A percentile compares a stretch with the other conserved stretches of the same genome.
Evolutionary conservation across 352 stramenopile genomes (phyloP).

Genomic region (Phytophthora pini): DNA sequence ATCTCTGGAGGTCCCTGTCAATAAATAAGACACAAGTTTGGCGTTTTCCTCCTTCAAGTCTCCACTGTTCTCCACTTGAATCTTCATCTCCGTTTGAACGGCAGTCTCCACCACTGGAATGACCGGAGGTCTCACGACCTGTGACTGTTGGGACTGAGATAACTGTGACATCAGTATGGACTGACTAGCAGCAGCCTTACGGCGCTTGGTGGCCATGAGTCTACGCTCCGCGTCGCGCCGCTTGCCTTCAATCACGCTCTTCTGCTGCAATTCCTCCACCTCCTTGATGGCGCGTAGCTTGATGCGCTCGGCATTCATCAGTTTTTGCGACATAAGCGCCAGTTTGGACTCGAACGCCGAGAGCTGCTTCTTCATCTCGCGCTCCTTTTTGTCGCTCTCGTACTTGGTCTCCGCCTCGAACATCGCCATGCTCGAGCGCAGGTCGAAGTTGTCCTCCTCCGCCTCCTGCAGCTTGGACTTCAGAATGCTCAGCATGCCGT

Average conservation of each 20-base stretch:
- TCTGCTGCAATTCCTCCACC: slow-evolving; percentile 66
- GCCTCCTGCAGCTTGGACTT: slow-evolving; percentile 48
- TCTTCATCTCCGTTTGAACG: slow-evolving; percentile 45
- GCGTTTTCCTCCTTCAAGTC: slow-evolving; percentile 46
- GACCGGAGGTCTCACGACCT: slow-evolving; percentile 8
- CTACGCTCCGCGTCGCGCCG: slow-evolving; percentile 69
- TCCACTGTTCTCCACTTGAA: slow-evolving; percentile 4
- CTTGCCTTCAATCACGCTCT: slow-evolving; percentile 65
- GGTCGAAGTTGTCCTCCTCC: slow-evolving; percentile 73
- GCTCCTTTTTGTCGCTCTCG: slow-evolving; percentile 48
- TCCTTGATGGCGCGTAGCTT: slow-evolving; percentile 59
- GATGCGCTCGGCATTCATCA: slow-evolving; percentile 66
- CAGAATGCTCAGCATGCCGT: slow-evolving; percentile 66
- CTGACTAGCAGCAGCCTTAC: slow-evolving; percentile 66
- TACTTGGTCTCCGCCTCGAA: slow-evolving; percentile 59
- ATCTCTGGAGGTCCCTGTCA: slow-evolving; percentile 42
- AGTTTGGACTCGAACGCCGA: slow-evolving; percentile 64
- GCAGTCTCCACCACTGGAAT: slow-evolving; percentile 35
- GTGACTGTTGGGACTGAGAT: slow-evolving; percentile 27
- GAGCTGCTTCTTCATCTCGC: slow-evolving; percentile 51
- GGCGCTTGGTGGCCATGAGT: slow-evolving; percentile 68
- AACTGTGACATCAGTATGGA: slow-evolving; percentile 30
- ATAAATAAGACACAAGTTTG: slow-evolving; percentile 46
- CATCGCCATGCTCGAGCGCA: slow-evolving; percentile 56
- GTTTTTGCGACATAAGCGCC: slow-evolving; percentile 54